These are phyloP conservation scores for Boeremia exigua DNA, from an alignment of 2,329 filamentous ascomycete species.

Conservation along the genomic window DNA sequence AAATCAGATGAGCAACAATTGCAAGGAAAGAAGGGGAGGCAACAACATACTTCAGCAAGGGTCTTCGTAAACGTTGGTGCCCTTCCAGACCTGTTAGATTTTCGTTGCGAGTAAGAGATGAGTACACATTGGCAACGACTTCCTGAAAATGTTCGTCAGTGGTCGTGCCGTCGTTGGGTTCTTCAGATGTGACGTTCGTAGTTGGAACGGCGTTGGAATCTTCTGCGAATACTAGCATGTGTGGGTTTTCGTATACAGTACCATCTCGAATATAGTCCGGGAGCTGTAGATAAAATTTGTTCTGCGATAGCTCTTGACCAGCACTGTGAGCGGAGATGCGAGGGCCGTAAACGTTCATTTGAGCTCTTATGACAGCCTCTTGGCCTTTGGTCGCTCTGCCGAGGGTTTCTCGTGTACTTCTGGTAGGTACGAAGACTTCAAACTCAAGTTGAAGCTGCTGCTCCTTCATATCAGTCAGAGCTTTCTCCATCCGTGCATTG, in stretches of 20 bases:
- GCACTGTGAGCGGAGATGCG: conserved; percentile 10
- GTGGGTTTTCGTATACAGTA: conserved; percentile 34
- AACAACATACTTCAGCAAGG: conserved; percentile 16
- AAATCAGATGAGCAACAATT: not conserved
- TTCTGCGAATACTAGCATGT: conserved; percentile 27
- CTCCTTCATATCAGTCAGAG: conserved; percentile 22
- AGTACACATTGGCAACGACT: conserved; percentile 26
- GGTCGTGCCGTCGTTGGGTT: not conserved
- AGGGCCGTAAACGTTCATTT: conserved; percentile 36
- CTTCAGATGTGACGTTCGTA: not conserved
- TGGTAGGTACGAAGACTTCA: conserved; percentile 31
- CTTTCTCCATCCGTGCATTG: conserved; percentile 30
- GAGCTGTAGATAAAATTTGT: conserved; percentile 35
- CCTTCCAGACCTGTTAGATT: conserved; percentile 28
- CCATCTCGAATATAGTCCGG: conserved; percentile 26
- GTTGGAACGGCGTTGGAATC: not conserved
- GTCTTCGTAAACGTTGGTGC: conserved; percentile 27
- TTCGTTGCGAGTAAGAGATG: conserved; percentile 27
- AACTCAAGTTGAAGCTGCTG: conserved; percentile 23
- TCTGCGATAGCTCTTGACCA: conserved; percentile 25
- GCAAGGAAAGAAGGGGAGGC: not conserved
- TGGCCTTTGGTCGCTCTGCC: conserved; percentile 26
- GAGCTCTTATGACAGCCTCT: conserved; percentile 34
- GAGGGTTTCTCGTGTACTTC: conserved; percentile 31
- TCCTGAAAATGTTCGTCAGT: not conserved